Evolutionary conservation across 192 early-diverging fungal species (phyloP).

Genomic region (Coemansia sp.): DNA sequence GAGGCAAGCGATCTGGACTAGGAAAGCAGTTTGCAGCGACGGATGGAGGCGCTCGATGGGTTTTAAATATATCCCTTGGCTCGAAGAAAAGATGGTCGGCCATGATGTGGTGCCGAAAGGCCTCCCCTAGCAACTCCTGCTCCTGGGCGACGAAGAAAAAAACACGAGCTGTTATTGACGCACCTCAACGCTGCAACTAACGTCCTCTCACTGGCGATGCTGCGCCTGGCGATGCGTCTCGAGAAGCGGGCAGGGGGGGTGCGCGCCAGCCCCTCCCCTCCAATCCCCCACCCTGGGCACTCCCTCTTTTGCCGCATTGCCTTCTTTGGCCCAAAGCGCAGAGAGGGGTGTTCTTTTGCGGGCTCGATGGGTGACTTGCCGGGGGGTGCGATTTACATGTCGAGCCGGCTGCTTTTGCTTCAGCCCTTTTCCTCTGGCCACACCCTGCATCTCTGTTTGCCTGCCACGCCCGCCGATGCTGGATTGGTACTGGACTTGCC

Average conservation of each 20-base stretch:
- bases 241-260: slow-evolving; percentile 13
- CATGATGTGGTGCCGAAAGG: not conserved
- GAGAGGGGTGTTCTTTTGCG: slow-evolving; percentile 9
- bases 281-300: slow-evolving; percentile 2
- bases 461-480: not conserved
- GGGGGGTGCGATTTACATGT: slow-evolving; percentile 1
- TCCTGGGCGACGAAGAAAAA: slow-evolving; percentile 9
- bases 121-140: slow-evolving; percentile 1
- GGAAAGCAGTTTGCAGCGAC: not conserved
- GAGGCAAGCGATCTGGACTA: slow-evolving; percentile 3
- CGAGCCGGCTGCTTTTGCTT: slow-evolving; percentile 3
- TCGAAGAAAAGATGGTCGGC: not conserved
- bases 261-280: slow-evolving; percentile 1
- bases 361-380: slow-evolving; percentile 4
- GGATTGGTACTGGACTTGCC: not conserved
- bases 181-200: slow-evolving; percentile 23
- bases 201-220: slow-evolving; percentile 18
- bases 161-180: slow-evolving; percentile 24
- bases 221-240: slow-evolving; percentile 12
- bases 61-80: not conserved
- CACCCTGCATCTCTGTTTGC: not conserved
- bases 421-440: slow-evolving; percentile 1
- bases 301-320: not conserved
- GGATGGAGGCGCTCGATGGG: slow-evolving; percentile 17
- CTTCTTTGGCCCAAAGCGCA: slow-evolving; percentile 4